Base-by-base conservation (phyloP, 176 grass and related monocot genomes). In the Cenchrus purpureus region DNA sequence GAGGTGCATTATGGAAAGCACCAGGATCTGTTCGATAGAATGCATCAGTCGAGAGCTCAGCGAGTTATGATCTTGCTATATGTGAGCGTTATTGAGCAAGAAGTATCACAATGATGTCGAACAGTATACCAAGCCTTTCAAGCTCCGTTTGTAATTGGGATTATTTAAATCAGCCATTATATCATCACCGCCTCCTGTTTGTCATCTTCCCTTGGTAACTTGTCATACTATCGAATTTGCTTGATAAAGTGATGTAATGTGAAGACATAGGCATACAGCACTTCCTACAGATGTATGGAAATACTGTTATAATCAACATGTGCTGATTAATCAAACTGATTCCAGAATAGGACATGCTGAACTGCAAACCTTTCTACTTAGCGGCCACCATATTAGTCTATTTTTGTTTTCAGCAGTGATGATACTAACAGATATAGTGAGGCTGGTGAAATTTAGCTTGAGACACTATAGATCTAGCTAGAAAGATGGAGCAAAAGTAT, bases 1-100 rank as follows among this genome's bases (percentile, higher is more conserved):
- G 77, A 71, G 10, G 45, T 71, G 55, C 64, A 77, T 82, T 77
- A 15, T 43, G 63, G 13, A 54, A 65, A 71, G 72, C 25, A 67
- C 29, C 19, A 12, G 48, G 73, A 82, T 73, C 78, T 86, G 17
- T 48, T 90, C 9, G 22, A 29, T 14, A 43, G 37, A 57, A 42
- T 84, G 49, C 17, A n/a, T 53, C 37, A 16, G 20, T 76, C 2
- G 20, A 63, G 70, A 28, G 65, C 10, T 19, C 45, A 37, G 74
- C 9, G 59, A 68, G 65, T 68, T 69, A 48, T 87, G 20, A 2
- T 19, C 50, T 22, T 82, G 65, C 34, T 60, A 1, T 12, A 1
- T 12, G 61, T 32, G 32, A 56, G 42, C 17, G 8, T 31, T 65
- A 77, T 77, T 7, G 7, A 20, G 15, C 0, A 8, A 1, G 20